Evolutionary conservation across 1,139 yeast species (phyloP), one percentile per base, ranked within the genome.

Genomic region (Chernovozyma aurita): DNA sequence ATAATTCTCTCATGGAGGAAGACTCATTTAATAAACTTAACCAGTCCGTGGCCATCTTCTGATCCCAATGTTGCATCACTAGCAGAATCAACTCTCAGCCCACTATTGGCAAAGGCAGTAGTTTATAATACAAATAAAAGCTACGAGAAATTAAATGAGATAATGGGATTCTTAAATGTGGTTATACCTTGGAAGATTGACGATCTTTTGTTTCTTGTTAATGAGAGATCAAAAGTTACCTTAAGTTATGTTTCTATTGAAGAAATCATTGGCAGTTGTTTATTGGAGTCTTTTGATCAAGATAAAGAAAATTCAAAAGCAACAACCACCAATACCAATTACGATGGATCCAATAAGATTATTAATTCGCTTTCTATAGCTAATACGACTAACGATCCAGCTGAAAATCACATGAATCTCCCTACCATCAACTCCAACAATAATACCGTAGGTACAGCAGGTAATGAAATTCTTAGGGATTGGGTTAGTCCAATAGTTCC

Each of bases 211-310:
- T 80, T 78, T 24, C 56, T 80, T 33, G 74, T 76, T 7, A 73
- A 78, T 37, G 86, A 80, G 51, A 61, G 78, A 39, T 78, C 76
- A 30, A 73, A 71, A 46, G 70, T 76, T 20, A 73, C 76, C 2
- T 50, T 67, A n/a, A 66, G 63, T 41, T 80, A 78, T 49, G 64
- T 73, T 11, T 77, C 84, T n/a, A 76, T 77, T 35, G 80, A 74
- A 40, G 85, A 80, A 45, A 70, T 79, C 32, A 77, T 79, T 3
- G 78, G 78, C 18, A 74, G 83, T 52, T 78, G 85, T 45, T 63
- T 77, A 9, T 73, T 73, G 51, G 80, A 75, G 39, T 44, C 53
- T 0, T 41, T 35, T 31, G 48, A 44, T 13, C 46, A 39, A 18
- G 42, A 36, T 6, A 48, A 42, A 11, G 42, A 36, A 15, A 11